These are phyloP conservation scores for Dalbergia oliveri DNA, from an alignment of 306 rosid species.

Conservation along the genomic window DNA sequence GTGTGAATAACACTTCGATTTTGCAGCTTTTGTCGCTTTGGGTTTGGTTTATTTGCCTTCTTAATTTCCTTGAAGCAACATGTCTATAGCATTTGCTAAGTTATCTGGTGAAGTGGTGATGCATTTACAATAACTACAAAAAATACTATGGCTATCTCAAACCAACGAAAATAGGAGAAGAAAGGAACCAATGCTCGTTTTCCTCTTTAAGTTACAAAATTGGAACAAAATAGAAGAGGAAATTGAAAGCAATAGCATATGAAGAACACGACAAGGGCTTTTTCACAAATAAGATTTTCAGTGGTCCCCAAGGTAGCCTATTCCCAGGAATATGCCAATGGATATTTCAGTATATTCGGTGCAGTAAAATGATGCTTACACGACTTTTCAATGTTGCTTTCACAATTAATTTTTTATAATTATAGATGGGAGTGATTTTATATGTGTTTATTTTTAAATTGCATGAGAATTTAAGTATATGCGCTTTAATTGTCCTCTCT, in stretches of 20 bases:
- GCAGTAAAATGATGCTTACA: constrained; percentile 8
- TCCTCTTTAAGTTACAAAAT: neutral
- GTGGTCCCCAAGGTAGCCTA: neutral
- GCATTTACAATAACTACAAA: neutral
- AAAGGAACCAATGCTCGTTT: constrained; percentile 8
- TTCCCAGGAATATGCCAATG: constrained; percentile 37
- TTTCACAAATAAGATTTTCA: neutral
- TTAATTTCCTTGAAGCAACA: neutral
- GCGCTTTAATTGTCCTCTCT: neutral
- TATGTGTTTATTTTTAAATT: neutral
- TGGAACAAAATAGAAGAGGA: neutral
- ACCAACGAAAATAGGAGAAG: too few species aligned
- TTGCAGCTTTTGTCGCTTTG: neutral
- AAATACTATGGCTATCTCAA: neutral
- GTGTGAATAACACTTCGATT: neutral
- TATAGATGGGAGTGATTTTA: neutral
- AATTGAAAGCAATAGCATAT: neutral
- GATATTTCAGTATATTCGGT: constrained; percentile 36
- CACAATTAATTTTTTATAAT: neutral
- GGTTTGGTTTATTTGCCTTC: constrained; percentile 1
- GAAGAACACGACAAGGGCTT: neutral
- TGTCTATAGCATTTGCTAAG: neutral
- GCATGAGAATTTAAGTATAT: neutral
- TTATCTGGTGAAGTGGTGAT: neutral
- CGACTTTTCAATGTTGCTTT: constrained; percentile 13